Conservation (phyloP, 768 basidiomycete species). For the Filobasidium floriforme region DNA sequence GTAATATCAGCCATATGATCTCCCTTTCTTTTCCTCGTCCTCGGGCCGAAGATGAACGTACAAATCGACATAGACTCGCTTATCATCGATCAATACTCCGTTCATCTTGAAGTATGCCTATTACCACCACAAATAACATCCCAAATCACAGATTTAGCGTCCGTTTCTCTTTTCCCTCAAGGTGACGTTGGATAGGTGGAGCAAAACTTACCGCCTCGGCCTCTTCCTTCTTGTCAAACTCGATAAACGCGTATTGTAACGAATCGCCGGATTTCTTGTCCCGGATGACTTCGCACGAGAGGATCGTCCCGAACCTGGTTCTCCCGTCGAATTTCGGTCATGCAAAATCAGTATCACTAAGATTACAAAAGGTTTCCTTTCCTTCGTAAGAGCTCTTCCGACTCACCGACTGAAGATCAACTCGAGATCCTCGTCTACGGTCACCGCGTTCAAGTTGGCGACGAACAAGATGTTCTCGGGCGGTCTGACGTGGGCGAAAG, state of each 20-base stretch:
- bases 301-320: slow-evolving; percentile 50
- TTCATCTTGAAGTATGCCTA: slow-evolving; percentile 99
- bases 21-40: neutral
- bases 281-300: slow-evolving; percentile 94
- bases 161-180: neutral
- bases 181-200: too few relatives aligned
- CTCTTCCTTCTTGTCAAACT: slow-evolving; percentile 87
- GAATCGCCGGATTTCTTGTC: slow-evolving; percentile 95
- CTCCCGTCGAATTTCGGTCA: too few relatives aligned
- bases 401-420: slow-evolving; percentile 92
- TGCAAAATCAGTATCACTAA: too few relatives aligned
- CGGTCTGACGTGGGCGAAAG: slow-evolving; percentile 93
- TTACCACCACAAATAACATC: too few relatives aligned
- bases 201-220: slow-evolving; percentile 75
- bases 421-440: slow-evolving; percentile 89
- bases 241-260: slow-evolving; percentile 95
- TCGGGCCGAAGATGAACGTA: slow-evolving; percentile 48
- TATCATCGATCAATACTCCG: slow-evolving; percentile 93
- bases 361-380: too few relatives aligned
- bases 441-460: slow-evolving; percentile 82
- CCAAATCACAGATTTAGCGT: neutral
- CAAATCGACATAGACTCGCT: slow-evolving; percentile 99
- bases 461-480: slow-evolving; percentile 98
- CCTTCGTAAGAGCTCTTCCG: slow-evolving; percentile 45
- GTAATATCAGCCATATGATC: slow-evolving; percentile 4